Conservation (phyloP, 495 filamentous ascomycete species). For the Penicillium soppii region DNA sequence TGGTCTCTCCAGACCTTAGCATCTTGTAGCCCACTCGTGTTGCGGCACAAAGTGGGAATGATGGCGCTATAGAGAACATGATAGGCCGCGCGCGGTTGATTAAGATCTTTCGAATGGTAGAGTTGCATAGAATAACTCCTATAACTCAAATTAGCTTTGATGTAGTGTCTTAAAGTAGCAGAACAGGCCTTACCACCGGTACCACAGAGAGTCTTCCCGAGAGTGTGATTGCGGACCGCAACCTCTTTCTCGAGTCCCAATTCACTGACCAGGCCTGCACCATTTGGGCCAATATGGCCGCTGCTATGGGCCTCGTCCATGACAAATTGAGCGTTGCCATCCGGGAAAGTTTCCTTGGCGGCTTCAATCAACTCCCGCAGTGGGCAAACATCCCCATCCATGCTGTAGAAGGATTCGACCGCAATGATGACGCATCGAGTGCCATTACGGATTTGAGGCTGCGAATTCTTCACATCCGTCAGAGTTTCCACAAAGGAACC, state of each 20-base stretch:
- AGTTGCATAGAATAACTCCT: not conserved
- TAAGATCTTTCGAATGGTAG: not conserved
- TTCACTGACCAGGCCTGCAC: conserved; percentile 57
- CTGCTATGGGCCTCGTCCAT: conserved; percentile 70
- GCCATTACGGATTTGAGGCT: conserved; percentile 19
- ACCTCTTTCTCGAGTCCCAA: conserved; percentile 56
- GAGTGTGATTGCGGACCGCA: conserved; percentile 61
- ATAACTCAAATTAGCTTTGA: not conserved
- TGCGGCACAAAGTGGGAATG: not conserved
- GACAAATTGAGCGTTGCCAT: conserved; percentile 53
- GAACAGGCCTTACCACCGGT: conserved; percentile 52
- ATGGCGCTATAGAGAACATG: not conserved
- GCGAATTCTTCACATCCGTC: conserved; percentile 16
- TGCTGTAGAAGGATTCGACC: conserved; percentile 65
- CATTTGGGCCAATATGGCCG: conserved; percentile 54
- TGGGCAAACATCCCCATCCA: conserved; percentile 66
- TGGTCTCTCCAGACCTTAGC: not conserved
- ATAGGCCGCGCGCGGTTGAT: not conserved
- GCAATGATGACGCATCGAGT: conserved; percentile 49
- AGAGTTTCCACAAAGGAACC: conserved; percentile 31
- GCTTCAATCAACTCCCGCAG: conserved; percentile 49
- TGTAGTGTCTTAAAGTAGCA: not conserved
- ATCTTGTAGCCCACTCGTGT: not conserved
- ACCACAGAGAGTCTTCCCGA: conserved; percentile 63
- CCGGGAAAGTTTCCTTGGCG: conserved; percentile 48